Conservation (phyloP, 2,329 filamentous ascomycete species). For the Alternaria gansuensis region DNA sequence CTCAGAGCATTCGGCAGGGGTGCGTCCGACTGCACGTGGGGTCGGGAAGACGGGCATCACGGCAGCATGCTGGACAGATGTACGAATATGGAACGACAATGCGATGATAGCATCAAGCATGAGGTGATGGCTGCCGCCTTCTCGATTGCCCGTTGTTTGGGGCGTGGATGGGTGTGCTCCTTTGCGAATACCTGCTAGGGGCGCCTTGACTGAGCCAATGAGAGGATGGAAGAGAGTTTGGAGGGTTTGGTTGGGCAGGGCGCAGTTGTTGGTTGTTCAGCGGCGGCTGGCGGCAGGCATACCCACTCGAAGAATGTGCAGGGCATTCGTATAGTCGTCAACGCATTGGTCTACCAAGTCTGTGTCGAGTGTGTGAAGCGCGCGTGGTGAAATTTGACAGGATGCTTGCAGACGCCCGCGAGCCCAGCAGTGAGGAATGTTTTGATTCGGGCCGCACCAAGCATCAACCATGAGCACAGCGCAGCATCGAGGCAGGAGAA, state of each 20-base stretch:
- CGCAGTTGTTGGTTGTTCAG: slow-evolving; percentile 18
- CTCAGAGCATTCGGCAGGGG: slow-evolving; percentile 30
- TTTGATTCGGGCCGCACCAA: slow-evolving; percentile 4
- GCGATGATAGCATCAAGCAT: not conserved
- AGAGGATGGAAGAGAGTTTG: slow-evolving; percentile 22
- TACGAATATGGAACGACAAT: slow-evolving; percentile 8
- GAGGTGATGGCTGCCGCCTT: not conserved
- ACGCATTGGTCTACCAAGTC: slow-evolving; percentile 34
- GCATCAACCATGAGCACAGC: slow-evolving; percentile 10
- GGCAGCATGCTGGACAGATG: slow-evolving; percentile 4
- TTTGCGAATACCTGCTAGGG: slow-evolving; percentile 32
- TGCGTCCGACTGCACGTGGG: slow-evolving; percentile 34
- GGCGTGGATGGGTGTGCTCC: slow-evolving; percentile 24
- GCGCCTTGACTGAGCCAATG: slow-evolving; percentile 44
- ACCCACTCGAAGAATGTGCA: slow-evolving; percentile 18
- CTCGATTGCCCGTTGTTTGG: slow-evolving; percentile 13
- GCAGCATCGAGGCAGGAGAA: not conserved
- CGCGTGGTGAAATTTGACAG: not conserved
- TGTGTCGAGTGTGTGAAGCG: slow-evolving; percentile 14
- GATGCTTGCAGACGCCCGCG: not conserved
- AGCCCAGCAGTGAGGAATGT: not conserved
- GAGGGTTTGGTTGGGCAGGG: slow-evolving; percentile 39
- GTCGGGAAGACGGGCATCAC: slow-evolving; percentile 22
- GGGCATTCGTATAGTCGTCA: slow-evolving; percentile 23
- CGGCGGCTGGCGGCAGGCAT: slow-evolving; percentile 29